Base-by-base conservation (phyloP, 108 stramenopile species). In the Fistulifera solaris region DNA sequence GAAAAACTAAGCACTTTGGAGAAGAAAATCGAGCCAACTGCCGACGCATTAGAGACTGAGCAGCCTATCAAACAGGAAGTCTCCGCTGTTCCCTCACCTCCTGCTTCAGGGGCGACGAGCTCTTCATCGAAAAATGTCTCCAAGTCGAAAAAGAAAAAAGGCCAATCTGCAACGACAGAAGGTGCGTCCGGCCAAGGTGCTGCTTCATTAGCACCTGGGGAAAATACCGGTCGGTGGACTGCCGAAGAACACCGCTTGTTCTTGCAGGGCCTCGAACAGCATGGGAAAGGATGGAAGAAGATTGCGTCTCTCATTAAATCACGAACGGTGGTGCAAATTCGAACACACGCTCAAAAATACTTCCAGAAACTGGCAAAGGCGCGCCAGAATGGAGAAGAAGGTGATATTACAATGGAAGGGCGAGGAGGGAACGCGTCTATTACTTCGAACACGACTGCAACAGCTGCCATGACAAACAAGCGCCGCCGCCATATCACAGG, bases 321-420 rank as follows among this genome's bases (percentile, higher is more conserved):
- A 6, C 67, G 98, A 1, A 97, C 95, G 10, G 94, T 96, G n/a
- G 96, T 97, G 6, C 90, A 93, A 44, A 96, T 96, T 61, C 82
- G 98, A 19, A 97, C 98, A 5, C 98, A 99, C 67, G 98, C 98
- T 6, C 98, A 99, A 64, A 98, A 99, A 68, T 99, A 97, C 71
- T 97, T 99, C 72, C 95, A 96, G 75, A 99, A 99, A 69, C 80
- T 99, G 52, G 78, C 91, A 61, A 97, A 97, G 76, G 91, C 86
- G 15, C 70, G 84, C 25, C 80, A 85, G 53, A 87, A 83, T 49
- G 89, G 89, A 23, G 89, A 87, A 60, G 74, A 75, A 52, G 77
- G 73, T 12, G 83, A 78, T 17, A 62, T 80, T 24, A 31, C 70
- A 10, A 79, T 79, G 77, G 80, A 75, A 50, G 77, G 77, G 11